These are phyloP conservation scores for Candolleomyces efflorescens DNA, from an alignment of 768 basidiomycete species.

Conservation along the genomic window DNA sequence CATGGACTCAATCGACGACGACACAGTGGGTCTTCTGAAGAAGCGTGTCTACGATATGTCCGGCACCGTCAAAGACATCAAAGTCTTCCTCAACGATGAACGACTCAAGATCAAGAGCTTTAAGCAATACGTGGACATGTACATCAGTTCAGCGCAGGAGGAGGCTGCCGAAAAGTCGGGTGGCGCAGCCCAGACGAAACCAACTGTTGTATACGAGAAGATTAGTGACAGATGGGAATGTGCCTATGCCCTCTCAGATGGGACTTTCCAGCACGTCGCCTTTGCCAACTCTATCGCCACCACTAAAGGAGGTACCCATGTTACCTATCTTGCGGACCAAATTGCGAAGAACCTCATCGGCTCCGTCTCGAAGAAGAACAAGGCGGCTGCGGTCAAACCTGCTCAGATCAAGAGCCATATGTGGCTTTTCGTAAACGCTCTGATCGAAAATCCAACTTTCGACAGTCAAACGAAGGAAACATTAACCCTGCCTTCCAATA, in stretches of 20 bases:
- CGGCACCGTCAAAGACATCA: conserved; percentile 89
- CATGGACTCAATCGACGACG: conserved; percentile 87
- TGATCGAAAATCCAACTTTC: conserved; percentile 97
- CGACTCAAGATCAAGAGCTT: conserved; percentile 91
- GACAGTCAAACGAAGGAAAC: conserved; percentile 99
- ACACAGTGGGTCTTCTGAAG: conserved; percentile 82
- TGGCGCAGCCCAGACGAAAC: conserved; percentile 76
- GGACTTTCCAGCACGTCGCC: conserved; percentile 88
- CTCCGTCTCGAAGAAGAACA: conserved; percentile 94
- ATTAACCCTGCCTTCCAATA: conserved; percentile 78
- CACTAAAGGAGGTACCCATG: conserved; percentile 94
- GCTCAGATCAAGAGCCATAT: conserved; percentile 96
- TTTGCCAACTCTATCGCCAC: conserved; percentile 98
- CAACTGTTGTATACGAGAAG: conserved; percentile 77
- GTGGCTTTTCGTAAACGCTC: conserved; percentile 95
- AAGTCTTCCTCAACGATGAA: conserved; percentile 92
- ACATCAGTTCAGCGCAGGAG: conserved; percentile 72
- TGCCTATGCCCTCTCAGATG: conserved; percentile 92
- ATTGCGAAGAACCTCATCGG: conserved; percentile 81
- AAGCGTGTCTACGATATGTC: conserved; percentile 97
- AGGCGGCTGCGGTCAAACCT: conserved; percentile 89
- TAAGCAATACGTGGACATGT: conserved; percentile 96
- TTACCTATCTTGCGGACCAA: conserved; percentile 79
- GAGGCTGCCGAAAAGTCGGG: conserved; percentile 66
- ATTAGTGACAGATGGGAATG: conserved; percentile 88